A percentile compares a stretch with the other conserved stretches of the same genome.
phyloP scores from a whole-genome alignment of 805 yeast species.

The Candida parachauliodes region DNA sequence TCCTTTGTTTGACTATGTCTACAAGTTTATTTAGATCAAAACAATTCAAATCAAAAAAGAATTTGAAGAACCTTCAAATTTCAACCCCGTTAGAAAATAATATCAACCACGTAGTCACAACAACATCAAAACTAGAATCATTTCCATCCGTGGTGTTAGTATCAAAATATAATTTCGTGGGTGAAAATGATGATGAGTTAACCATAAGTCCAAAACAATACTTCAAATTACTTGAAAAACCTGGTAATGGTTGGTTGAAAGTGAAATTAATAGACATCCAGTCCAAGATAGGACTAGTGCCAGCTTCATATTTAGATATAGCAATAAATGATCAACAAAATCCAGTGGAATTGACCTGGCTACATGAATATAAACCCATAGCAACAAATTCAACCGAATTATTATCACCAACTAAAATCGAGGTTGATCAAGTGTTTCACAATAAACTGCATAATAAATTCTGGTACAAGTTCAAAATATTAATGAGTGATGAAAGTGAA shows the following conservation, averaged over 20 bases:
- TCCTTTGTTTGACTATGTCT: slow-evolving; percentile 15
- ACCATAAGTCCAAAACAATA: slow-evolving; percentile 24
- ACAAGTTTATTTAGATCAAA: slow-evolving; percentile 22
- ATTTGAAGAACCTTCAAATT: slow-evolving; percentile 24
- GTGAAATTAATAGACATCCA: slow-evolving; percentile 26
- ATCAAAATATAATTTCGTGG: slow-evolving; percentile 30
- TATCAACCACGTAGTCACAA: neutral
- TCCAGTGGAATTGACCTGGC: slow-evolving; percentile 32
- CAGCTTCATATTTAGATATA: slow-evolving; percentile 38
- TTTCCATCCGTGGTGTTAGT: slow-evolving; percentile 23
- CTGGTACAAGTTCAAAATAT: slow-evolving; percentile 34
- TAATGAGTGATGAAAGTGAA: slow-evolving; percentile 15
- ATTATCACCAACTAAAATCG: slow-evolving; percentile 12
- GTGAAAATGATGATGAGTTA: slow-evolving; percentile 26
- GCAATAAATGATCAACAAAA: slow-evolving; percentile 34
- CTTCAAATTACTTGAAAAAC: slow-evolving; percentile 29
- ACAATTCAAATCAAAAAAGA: slow-evolving; percentile 21
- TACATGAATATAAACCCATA: slow-evolving; percentile 15
- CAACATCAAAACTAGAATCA: neutral
- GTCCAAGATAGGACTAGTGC: slow-evolving; percentile 27
- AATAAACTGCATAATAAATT: slow-evolving; percentile 16
- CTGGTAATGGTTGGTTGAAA: slow-evolving; percentile 40
- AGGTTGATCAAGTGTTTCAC: slow-evolving; percentile 26
- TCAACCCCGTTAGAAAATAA: slow-evolving; percentile 18
- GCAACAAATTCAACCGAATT: slow-evolving; percentile 13